Percentiles rank a stretch among this genome's conserved stretches.
Evolutionary conservation across 306 rosid genomes (phyloP).

Genomic region (Trifolium subterraneum): DNA sequence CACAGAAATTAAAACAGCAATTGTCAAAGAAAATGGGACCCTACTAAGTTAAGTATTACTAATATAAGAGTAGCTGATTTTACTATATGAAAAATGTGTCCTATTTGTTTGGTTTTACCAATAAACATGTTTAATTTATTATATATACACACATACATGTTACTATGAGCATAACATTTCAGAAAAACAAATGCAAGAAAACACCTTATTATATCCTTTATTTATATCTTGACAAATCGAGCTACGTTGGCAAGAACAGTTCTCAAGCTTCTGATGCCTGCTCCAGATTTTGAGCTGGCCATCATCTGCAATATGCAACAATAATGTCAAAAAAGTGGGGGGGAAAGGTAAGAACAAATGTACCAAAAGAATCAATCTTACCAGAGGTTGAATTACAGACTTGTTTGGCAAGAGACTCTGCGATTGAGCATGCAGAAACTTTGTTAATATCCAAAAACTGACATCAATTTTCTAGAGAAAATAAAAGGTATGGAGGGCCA

Average conservation of each 20-base stretch:
- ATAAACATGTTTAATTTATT: conserved; percentile 17
- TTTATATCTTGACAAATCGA: conserved; percentile 64
- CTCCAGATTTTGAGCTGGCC: conserved; percentile 97
- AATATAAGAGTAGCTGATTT: neutral
- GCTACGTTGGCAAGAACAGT: conserved; percentile 74
- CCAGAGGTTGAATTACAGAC: conserved; percentile 85
- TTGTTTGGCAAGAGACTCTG: conserved; percentile 77
- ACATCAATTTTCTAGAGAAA: conserved; percentile 5
- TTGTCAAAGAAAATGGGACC: neutral
- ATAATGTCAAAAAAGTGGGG: neutral
- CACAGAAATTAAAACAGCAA: neutral
- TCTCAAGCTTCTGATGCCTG: conserved; percentile 88
- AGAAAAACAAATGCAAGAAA: neutral
- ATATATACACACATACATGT: neutral
- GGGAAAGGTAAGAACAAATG: conserved; percentile 24
- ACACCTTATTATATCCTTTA: conserved; percentile 41
- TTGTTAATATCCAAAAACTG: conserved; percentile 44
- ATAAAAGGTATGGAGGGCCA: neutral
- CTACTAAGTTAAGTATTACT: neutral
- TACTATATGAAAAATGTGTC: neutral
- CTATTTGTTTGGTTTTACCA: neutral
- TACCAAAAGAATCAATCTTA: conserved; percentile 45
- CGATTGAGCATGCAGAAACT: conserved; percentile 21
- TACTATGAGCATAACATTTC: conserved; percentile 5
- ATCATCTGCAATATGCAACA: conserved; percentile 64